A percentile compares a stretch with the other conserved stretches of the same genome.
These are phyloP conservation scores for Corchorus olitorius DNA, from an alignment of 345 rosid genomes.

Conservation along the genomic window DNA sequence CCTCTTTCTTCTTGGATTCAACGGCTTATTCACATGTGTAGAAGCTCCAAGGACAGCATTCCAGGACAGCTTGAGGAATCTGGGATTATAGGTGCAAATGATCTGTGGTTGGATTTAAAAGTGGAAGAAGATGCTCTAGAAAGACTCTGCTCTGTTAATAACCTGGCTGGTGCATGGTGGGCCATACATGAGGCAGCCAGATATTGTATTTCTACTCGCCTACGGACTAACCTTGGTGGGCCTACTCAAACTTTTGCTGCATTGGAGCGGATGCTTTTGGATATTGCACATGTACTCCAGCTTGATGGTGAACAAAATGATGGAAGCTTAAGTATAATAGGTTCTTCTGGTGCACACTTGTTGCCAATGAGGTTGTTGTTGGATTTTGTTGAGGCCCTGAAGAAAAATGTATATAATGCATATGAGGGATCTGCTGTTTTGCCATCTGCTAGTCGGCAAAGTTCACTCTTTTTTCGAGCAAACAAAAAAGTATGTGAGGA, in stretches of 20 bases:
- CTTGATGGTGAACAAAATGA: constrained; percentile 78
- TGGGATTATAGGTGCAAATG: constrained; percentile 37
- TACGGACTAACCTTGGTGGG: constrained; percentile 96
- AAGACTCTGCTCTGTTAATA: constrained; percentile 67
- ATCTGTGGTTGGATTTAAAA: constrained; percentile 52
- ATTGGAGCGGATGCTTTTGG: constrained; percentile 90
- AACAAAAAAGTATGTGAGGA: constrained; percentile 93
- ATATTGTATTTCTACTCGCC: constrained; percentile 78
- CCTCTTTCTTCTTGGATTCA: constrained; percentile 89
- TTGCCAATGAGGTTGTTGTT: constrained; percentile 89
- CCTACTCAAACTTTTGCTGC: constrained; percentile 96
- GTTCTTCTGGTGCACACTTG: constrained; percentile 87
- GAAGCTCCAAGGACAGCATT: constrained; percentile 46
- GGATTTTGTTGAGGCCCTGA: constrained; percentile 91
- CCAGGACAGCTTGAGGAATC: constrained; percentile 62
- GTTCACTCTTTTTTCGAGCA: constrained; percentile 83
- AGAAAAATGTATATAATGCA: constrained; percentile 90
- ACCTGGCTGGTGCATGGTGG: constrained; percentile 94
- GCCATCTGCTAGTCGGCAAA: constrained; percentile 66
- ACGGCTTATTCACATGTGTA: constrained; percentile 61
- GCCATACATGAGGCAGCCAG: constrained; percentile 95
- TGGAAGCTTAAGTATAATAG: constrained; percentile 69
- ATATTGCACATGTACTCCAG: constrained; percentile 74
- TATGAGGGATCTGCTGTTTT: constrained; percentile 88
- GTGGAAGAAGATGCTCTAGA: constrained; percentile 68